Evolutionary conservation across 371 early-diverging fungal genomes (phyloP).

Genomic region (Mucor sp.): DNA sequence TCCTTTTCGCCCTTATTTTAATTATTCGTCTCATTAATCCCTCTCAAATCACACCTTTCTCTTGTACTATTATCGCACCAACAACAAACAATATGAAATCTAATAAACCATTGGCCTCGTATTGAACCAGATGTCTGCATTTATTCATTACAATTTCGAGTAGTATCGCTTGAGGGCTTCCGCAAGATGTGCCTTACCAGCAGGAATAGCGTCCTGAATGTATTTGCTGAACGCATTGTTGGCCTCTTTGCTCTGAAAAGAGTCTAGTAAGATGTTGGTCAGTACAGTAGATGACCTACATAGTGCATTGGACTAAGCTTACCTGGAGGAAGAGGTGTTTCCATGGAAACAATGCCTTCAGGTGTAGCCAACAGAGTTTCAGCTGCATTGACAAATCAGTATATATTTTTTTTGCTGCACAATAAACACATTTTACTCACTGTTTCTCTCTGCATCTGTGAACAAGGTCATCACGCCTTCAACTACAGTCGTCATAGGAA

Average conservation of each 20-base stretch:
- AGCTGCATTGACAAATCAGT: background rate
- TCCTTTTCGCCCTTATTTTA: background rate
- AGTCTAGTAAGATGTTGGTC: background rate
- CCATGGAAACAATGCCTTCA: slow-evolving; percentile 9
- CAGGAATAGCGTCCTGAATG: background rate
- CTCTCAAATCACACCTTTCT: too few species aligned
- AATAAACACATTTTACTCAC: slow-evolving; percentile 18
- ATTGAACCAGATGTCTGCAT: too few species aligned
- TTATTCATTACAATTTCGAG: background rate
- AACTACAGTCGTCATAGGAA: slow-evolving; percentile 49
- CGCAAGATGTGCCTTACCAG: background rate
- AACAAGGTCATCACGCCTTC: slow-evolving; percentile 55
- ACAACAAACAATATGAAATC: too few species aligned
- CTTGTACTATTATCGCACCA: too few species aligned
- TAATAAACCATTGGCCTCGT: too few species aligned
- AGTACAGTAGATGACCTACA: too few species aligned
- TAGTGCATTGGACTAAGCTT: background rate
- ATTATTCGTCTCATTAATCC: background rate
- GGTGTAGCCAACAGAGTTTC: slow-evolving; percentile 21
- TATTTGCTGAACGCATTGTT: background rate
- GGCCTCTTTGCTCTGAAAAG: background rate
- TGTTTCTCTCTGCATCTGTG: slow-evolving; percentile 46
- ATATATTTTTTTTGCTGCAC: background rate
- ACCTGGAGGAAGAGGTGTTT: background rate
- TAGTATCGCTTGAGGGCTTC: background rate